These are phyloP conservation scores for Chamaecrista fasciculata DNA, from an alignment of 306 rosid species.

Conservation along the genomic window DNA sequence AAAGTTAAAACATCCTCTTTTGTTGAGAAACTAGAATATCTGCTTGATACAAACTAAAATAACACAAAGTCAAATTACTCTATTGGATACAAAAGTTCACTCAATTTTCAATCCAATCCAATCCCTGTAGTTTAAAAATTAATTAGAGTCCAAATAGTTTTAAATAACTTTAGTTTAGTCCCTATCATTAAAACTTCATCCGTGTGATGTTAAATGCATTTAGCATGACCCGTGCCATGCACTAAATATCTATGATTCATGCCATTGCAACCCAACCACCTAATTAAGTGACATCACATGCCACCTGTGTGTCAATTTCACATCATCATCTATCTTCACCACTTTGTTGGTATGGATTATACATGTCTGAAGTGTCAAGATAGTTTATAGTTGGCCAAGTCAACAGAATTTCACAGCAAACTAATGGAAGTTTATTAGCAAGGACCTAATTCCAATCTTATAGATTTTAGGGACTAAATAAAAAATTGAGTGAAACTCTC, in stretches of 20 bases:
- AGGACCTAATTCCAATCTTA: not conserved
- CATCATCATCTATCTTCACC: not conserved
- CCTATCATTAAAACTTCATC: not conserved
- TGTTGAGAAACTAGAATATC: not conserved
- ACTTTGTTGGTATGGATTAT: not conserved
- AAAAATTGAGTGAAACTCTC: not conserved
- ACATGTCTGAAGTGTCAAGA: not conserved
- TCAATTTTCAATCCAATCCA: too few species aligned
- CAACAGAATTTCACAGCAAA: not conserved
- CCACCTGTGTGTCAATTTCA: not conserved
- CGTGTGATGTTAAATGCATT: not conserved
- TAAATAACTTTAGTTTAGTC: not conserved
- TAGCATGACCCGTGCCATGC: not conserved
- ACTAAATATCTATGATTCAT: not conserved
- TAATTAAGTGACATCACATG: not conserved
- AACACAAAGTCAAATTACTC: not conserved
- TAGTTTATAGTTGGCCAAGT: not conserved
- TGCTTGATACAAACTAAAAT: not conserved
- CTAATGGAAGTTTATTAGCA: not conserved
- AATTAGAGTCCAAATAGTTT: not conserved
- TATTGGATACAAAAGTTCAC: not conserved
- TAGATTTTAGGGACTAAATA: not conserved
- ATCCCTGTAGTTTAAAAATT: not conserved
- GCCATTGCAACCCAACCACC: not conserved
- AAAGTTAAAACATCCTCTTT: not conserved